A percentile compares a stretch with the other conserved stretches of the same genome.
These are phyloP conservation scores for Pythium folliculosum DNA, from an alignment of 352 stramenopile genomes.

Conservation along the genomic window DNA sequence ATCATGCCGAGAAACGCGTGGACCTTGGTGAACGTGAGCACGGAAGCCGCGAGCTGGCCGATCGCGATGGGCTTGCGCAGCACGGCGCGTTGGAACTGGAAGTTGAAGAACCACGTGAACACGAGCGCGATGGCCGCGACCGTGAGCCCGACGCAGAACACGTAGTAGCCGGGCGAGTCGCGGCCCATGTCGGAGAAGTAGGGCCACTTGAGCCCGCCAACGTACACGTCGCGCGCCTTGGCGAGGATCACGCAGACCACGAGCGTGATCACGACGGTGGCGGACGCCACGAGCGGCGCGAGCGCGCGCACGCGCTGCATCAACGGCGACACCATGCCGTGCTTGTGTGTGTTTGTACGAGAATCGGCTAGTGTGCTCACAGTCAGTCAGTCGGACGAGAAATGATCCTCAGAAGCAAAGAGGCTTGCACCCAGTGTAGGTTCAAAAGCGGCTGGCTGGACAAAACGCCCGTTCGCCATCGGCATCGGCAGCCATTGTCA, in stretches of 20 bases:
- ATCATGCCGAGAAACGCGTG: slow-evolving; percentile 36
- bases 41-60: slow-evolving; percentile 32
- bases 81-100: slow-evolving; percentile 48
- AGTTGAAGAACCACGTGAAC: slow-evolving; percentile 58
- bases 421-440: neutral
- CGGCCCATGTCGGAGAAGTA: slow-evolving; percentile 75
- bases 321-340: slow-evolving; percentile 6
- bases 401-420: neutral
- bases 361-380: neutral
- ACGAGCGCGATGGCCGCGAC: slow-evolving; percentile 37
- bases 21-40: slow-evolving; percentile 26
- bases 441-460: neutral
- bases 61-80: slow-evolving; percentile 37
- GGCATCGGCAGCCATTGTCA: neutral
- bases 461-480: neutral
- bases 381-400: neutral
- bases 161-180: slow-evolving; percentile 55
- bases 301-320: slow-evolving; percentile 21
- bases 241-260: slow-evolving; percentile 53
- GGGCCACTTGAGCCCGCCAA: slow-evolving; percentile 54
- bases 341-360: neutral
- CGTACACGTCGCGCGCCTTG: slow-evolving; percentile 54
- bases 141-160: slow-evolving; percentile 51
- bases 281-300: slow-evolving; percentile 42
- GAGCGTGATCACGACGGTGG: slow-evolving; percentile 46